phyloP scores from a whole-genome alignment of 257 asterid genomes.

The Nicotiana attenuata region DNA sequence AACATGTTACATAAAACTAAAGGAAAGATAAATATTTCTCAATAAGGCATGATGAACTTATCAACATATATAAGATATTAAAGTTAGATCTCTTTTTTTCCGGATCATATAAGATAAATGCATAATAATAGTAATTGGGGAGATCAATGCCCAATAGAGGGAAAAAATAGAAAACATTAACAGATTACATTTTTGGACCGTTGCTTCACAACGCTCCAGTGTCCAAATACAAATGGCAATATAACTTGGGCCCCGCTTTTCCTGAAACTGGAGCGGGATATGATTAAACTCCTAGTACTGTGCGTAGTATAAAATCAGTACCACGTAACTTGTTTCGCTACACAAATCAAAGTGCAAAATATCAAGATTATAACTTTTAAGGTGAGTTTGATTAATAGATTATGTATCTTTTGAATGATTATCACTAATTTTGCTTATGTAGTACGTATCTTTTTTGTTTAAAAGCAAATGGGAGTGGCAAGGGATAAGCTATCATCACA shows the following conservation, averaged over 20 bases:
- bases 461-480: constrained; percentile 32
- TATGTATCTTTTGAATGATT: too few relatives aligned
- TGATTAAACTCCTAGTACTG: background rate
- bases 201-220: background rate
- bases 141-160: too few relatives aligned
- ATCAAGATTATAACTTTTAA: background rate
- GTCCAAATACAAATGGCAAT: background rate
- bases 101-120: too few relatives aligned
- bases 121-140: too few relatives aligned
- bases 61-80: too few relatives aligned
- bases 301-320: background rate
- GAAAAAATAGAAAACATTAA: background rate
- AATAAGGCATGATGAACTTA: too few relatives aligned
- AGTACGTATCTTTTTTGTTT: too few relatives aligned
- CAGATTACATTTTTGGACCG: background rate
- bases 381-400: too few relatives aligned
- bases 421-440: too few relatives aligned
- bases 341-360: background rate
- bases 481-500: constrained; percentile 40
- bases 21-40: background rate
- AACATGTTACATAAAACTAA: too few relatives aligned
- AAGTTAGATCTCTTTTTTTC: too few relatives aligned
- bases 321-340: background rate
- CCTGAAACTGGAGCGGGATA: background rate
- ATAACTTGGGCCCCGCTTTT: background rate